phyloP scores from a whole-genome alignment of 2,329 filamentous ascomycete species.

The Plectosphaerella cucumerina region DNA sequence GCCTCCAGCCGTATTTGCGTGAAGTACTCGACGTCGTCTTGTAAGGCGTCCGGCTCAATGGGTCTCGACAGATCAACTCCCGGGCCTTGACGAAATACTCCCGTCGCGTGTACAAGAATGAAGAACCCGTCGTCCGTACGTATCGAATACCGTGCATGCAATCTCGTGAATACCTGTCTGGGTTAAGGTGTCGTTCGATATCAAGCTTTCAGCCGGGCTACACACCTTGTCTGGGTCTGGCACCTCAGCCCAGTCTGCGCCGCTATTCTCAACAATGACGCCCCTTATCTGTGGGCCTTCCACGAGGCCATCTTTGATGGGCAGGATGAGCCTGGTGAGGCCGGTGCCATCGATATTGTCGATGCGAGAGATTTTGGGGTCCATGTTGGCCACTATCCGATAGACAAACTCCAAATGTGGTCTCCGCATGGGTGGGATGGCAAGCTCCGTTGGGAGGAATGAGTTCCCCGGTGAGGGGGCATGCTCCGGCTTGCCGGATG shows the following conservation, averaged over 20 bases:
- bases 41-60: constrained; percentile 4
- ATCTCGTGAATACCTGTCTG: constrained; percentile 6
- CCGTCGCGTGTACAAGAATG: constrained; percentile 15
- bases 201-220: not conserved
- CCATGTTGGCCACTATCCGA: constrained; percentile 16
- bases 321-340: constrained; percentile 13
- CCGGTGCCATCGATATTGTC: constrained; percentile 10
- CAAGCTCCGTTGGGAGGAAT: constrained; percentile 10
- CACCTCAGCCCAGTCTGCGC: constrained; percentile 15
- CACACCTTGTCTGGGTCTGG: constrained; percentile 9
- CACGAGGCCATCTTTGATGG: constrained; percentile 14
- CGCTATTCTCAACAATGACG: constrained; percentile 15
- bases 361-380: constrained; percentile 9
- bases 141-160: constrained; percentile 15
- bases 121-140: constrained; percentile 13
- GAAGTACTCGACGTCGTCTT: constrained; percentile 17
- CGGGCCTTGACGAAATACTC: constrained; percentile 7
- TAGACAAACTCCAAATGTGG: constrained; percentile 17
- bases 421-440: constrained; percentile 13
- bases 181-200: not conserved
- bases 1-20: constrained; percentile 17
- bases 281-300: constrained; percentile 12
- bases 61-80: not conserved
- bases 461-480: constrained; percentile 10
- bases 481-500: constrained; percentile 5